Base-by-base conservation (phyloP, 1,284 basidiomycete species). In the Ganoderma meredithae region DNA sequence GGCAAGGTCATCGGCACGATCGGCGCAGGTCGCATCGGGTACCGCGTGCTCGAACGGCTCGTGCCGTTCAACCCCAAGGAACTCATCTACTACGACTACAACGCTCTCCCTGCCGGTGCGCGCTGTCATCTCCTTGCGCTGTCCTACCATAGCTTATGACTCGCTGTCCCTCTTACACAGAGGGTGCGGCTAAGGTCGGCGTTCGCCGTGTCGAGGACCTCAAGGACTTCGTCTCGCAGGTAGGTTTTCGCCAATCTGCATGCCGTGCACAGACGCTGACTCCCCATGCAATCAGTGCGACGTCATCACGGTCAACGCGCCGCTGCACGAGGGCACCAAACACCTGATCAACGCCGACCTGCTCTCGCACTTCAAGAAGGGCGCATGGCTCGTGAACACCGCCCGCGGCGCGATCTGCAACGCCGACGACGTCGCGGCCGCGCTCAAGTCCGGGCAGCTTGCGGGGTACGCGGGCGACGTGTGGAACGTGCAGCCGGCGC, bases 371-470 rank as follows among this genome's bases (percentile, higher is more conserved):
- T 94, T 98, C 88, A 98, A 98, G 88, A 92, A 93, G 76, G 90
- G 90, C 59, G 86, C 93, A 10, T 96, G 93, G 92, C 86, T 97
- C 73, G 90, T 97, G 78, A 97, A 97, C 87, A 97, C 95, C 39
- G 96, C 96, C 56, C 94, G 95, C 76, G 96, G 96, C 62, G 96
- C 96, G 62, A 96, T 98, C 77, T 94, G 92, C 79, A 91, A 95
- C 81, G 89, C 90, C 69, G 86, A 94, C 70, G 95, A 90, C 61
- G 90, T 98, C 69, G 90, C 90, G 8, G 89, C 82, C 0, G 95
- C 96, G 9, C 80, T 98, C 71, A 86, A 88, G 81, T 90, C 86
- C 62, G 96, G 96, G 13, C 92, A 94, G 61, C 79, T 97, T 68
- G 80, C 81, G 69, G 94, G 87, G 6, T 90, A 91, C 78, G 89